Percentiles rank a stretch among this genome's conserved stretches.
phyloP scores from a whole-genome alignment of 768 basidiomycete genomes.

The Amanita polypyramis region DNA sequence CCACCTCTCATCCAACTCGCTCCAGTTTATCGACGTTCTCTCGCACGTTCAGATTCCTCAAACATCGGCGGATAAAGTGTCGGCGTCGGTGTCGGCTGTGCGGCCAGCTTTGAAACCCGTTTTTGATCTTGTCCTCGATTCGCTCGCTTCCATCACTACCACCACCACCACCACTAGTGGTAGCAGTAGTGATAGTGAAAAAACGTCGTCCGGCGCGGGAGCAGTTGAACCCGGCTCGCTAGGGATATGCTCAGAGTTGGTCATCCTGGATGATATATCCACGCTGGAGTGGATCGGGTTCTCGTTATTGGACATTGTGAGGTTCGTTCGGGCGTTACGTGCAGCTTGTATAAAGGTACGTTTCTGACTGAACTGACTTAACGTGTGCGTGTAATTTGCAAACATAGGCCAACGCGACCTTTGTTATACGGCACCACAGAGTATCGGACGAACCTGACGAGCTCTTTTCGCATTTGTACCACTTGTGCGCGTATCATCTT shows the following conservation, averaged over 20 bases:
- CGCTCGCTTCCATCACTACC: conserved; percentile 17
- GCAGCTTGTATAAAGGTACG: conserved; percentile 45
- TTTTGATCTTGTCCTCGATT: conserved; percentile 24
- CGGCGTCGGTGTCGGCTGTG: conserved; percentile 13
- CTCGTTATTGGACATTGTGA: conserved; percentile 35
- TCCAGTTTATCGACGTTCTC: conserved; percentile 47
- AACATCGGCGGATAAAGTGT: too few species aligned
- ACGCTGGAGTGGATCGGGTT: conserved; percentile 66
- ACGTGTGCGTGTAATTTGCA: neutral
- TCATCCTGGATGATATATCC: conserved; percentile 65
- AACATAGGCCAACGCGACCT: conserved; percentile 36
- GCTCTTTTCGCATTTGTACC: conserved; percentile 46
- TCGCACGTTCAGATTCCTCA: too few species aligned
- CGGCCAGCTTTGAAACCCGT: conserved; percentile 20
- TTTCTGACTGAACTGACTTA: neutral
- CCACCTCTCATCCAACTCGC: too few species aligned
- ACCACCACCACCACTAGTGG: too few species aligned
- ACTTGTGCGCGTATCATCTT: conserved; percentile 57
- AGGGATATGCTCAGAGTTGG: conserved; percentile 27
- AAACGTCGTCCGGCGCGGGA: too few species aligned
- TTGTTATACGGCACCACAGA: conserved; percentile 59
- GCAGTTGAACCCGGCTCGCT: too few species aligned
- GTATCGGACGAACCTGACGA: conserved; percentile 48
- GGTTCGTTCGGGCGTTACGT: conserved; percentile 50
- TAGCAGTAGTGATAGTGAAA: too few species aligned